A percentile compares a stretch with the other conserved stretches of the same genome.
phyloP scores from a whole-genome alignment of 768 basidiomycete species.

The button mushroom (Agaricus bisporus) region DNA sequence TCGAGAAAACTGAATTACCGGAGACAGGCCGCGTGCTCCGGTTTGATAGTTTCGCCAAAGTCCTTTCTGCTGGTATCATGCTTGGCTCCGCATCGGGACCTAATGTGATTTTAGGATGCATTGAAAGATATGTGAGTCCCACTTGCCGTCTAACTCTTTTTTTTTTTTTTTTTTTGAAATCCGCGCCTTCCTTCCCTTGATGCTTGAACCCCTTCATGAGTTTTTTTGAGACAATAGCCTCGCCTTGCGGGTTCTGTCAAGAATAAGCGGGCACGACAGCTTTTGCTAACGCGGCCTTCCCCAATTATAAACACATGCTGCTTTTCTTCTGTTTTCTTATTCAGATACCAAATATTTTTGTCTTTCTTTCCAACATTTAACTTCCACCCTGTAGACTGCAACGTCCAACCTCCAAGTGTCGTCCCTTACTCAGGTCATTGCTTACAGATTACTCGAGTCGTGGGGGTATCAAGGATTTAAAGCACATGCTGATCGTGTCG shows the following conservation, averaged over 20 bases:
- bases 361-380: not conserved
- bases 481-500: slow-evolving; percentile 59
- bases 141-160: not conserved
- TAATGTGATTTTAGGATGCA: slow-evolving; percentile 54
- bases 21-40: slow-evolving; percentile 76
- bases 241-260: not conserved
- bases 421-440: slow-evolving; percentile 59
- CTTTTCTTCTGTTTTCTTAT: too few species aligned
- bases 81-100: slow-evolving; percentile 83
- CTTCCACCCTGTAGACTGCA: slow-evolving; percentile 39
- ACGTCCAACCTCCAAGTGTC: slow-evolving; percentile 64
- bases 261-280: not conserved
- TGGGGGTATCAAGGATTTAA: slow-evolving; percentile 80
- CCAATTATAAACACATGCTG: too few species aligned
- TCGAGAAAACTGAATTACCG: slow-evolving; percentile 57
- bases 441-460: slow-evolving; percentile 46
- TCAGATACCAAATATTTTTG: too few species aligned
- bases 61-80: slow-evolving; percentile 70
- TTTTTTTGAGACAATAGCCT: not conserved
- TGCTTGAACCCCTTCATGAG: not conserved
- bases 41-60: slow-evolving; percentile 87
- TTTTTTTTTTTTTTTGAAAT: not conserved
- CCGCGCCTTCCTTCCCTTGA: not conserved
- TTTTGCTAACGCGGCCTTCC: not conserved
- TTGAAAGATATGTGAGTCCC: slow-evolving; percentile 60